Conservation (phyloP, 2,329 filamentous ascomycete genomes). For the Phoma sp. region DNA sequence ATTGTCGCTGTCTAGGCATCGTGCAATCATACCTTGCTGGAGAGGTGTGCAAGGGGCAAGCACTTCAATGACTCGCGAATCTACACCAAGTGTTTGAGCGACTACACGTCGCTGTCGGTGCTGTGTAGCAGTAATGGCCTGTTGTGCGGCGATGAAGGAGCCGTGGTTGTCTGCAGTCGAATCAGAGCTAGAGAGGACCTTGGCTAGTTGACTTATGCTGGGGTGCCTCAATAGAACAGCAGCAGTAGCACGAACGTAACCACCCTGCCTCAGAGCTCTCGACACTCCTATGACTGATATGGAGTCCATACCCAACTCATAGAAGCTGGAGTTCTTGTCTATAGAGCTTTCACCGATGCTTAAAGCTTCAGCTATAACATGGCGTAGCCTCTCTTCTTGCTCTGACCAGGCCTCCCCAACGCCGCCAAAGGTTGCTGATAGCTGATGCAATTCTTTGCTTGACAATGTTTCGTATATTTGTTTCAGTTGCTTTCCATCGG, state of each 20-base stretch:
- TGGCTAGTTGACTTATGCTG: constrained; percentile 52
- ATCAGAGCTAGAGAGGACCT: constrained; percentile 33
- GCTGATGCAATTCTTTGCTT: constrained; percentile 66
- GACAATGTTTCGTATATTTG: constrained; percentile 69
- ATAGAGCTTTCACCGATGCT: constrained; percentile 56
- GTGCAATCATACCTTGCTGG: constrained; percentile 85
- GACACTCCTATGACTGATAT: constrained; percentile 80
- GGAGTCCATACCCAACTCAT: constrained; percentile 87
- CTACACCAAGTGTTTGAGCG: constrained; percentile 61
- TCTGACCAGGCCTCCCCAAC: constrained; percentile 40
- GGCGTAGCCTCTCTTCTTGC: constrained; percentile 59
- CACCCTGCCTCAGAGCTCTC: constrained; percentile 67
- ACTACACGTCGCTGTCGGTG: constrained; percentile 66
- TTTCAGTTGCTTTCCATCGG: constrained; percentile 75
- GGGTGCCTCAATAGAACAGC: constrained; percentile 70
- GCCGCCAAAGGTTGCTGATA: constrained; percentile 44
- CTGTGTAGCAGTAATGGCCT: constrained; percentile 68
- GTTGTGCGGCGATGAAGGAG: constrained; percentile 60
- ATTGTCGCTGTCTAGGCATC: constrained; percentile 64
- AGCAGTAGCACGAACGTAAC: constrained; percentile 67
- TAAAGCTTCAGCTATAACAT: constrained; percentile 63
- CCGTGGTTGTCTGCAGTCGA: constrained; percentile 18
- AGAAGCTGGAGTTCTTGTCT: constrained; percentile 70
- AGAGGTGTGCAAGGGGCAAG: constrained; percentile 84
- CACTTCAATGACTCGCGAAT: constrained; percentile 67